Evolutionary conservation across 768 basidiomycete genomes (phyloP).

Genomic region (Amyloporia xantha): DNA sequence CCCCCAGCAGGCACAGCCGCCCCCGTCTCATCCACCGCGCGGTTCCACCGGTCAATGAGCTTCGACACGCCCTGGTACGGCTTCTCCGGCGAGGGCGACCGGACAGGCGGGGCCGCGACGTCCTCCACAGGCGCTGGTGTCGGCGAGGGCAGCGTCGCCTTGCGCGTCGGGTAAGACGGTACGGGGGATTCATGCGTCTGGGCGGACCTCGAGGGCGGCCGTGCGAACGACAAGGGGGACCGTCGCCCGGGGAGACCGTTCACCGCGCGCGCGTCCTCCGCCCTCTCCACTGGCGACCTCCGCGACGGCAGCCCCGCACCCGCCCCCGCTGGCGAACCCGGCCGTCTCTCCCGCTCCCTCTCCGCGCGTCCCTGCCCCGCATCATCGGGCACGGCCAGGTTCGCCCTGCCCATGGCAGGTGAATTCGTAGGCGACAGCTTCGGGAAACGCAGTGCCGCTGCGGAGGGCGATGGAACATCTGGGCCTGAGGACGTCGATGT

Average conservation of each 20-base stretch:
- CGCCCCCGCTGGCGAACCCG: slow-evolving; percentile 7
- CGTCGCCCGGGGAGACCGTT: slow-evolving; percentile 17
- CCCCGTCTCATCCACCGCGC: slow-evolving; percentile 45
- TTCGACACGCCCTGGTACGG: slow-evolving; percentile 80
- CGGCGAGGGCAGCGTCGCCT: slow-evolving; percentile 2
- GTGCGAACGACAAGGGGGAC: slow-evolving; percentile 8
- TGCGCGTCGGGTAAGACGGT: slow-evolving; percentile 11
- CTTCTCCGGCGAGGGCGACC: slow-evolving; percentile 64
- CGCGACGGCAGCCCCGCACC: neutral
- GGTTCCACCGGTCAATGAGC: slow-evolving; percentile 86
- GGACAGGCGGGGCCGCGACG: slow-evolving; percentile 10
- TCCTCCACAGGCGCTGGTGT: slow-evolving; percentile 4
- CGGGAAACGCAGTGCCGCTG: slow-evolving; percentile 22
- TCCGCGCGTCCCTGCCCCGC: slow-evolving; percentile 3
- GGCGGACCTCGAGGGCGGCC: slow-evolving; percentile 8
- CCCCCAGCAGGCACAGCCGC: neutral
- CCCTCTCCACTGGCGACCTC: neutral
- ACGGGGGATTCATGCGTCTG: slow-evolving; percentile 3
- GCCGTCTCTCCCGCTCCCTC: slow-evolving; percentile 3
- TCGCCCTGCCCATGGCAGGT: slow-evolving; percentile 16
- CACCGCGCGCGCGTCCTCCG: slow-evolving; percentile 1
- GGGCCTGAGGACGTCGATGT: neutral
- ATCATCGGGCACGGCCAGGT: slow-evolving; percentile 12
- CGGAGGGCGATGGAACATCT: slow-evolving; percentile 16
- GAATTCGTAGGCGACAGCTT: slow-evolving; percentile 21